phyloP scores from a whole-genome alignment of 768 basidiomycete species.

The Leccinellum rugosiceps region DNA sequence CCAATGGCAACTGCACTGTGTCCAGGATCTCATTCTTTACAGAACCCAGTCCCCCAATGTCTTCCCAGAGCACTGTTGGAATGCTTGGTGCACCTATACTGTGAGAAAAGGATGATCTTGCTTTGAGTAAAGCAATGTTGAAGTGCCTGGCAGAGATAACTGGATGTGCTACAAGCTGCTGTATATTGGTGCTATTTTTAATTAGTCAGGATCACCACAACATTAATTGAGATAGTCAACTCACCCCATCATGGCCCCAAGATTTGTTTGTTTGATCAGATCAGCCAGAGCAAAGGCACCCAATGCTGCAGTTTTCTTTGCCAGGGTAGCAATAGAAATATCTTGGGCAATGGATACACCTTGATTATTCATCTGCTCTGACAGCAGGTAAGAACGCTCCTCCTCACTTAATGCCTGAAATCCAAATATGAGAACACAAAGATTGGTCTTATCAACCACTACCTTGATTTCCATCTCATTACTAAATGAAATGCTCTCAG shows the following conservation, averaged over 20 bases:
- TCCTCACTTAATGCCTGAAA: slow-evolving; percentile 75
- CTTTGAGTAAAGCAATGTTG: slow-evolving; percentile 63
- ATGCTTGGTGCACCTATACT: slow-evolving; percentile 97
- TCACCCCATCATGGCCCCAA: slow-evolving; percentile 38
- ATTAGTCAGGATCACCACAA: background rate
- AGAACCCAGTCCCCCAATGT: slow-evolving; percentile 85
- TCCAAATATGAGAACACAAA: background rate
- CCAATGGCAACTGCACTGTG: slow-evolving; percentile 89
- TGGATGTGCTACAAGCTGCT: slow-evolving; percentile 9
- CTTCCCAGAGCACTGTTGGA: slow-evolving; percentile 94
- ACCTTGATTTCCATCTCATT: slow-evolving; percentile 81
- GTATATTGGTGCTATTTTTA: slow-evolving; percentile 1
- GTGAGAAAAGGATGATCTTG: slow-evolving; percentile 78
- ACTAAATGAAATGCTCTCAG: slow-evolving; percentile 74
- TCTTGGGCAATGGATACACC: slow-evolving; percentile 59
- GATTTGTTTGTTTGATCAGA: slow-evolving; percentile 58
- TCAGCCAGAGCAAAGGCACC: slow-evolving; percentile 77
- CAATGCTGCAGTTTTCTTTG: slow-evolving; percentile 88
- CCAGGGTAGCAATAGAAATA: slow-evolving; percentile 67
- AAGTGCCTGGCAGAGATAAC: slow-evolving; percentile 57
- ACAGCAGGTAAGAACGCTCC: slow-evolving; percentile 64
- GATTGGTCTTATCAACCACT: slow-evolving; percentile 2
- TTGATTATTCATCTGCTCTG: slow-evolving; percentile 36
- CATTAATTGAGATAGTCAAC: background rate
- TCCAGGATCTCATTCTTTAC: slow-evolving; percentile 94